These are phyloP conservation scores for Acanthamoeba lenticulata DNA, from an alignment of 208 protist species.

Conservation along the genomic window DNA sequence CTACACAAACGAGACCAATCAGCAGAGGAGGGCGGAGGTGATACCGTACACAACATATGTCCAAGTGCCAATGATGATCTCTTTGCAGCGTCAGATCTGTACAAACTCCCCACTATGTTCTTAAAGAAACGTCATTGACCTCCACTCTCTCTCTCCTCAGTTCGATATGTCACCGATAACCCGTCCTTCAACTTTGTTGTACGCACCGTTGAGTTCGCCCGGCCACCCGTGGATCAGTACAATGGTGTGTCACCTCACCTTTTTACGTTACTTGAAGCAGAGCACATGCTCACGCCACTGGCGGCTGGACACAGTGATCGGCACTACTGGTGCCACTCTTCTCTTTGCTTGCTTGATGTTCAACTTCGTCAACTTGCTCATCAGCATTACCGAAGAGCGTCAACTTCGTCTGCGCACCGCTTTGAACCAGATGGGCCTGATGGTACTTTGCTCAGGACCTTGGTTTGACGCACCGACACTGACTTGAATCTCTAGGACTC, in stretches of 20 bases:
- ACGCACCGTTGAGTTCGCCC: background rate
- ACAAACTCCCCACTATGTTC: background rate
- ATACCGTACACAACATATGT: background rate
- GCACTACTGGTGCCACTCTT: constrained; percentile 51
- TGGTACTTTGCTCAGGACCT: background rate
- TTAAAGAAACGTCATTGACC: background rate
- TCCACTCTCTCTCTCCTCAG: background rate
- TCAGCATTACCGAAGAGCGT: constrained; percentile 71
- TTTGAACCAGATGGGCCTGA: constrained; percentile 84
- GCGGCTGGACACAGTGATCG: constrained; percentile 40
- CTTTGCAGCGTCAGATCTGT: constrained; percentile 33
- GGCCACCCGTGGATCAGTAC: background rate
- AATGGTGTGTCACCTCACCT: background rate
- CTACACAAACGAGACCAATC: constrained; percentile 48
- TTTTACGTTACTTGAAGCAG: too few relatives aligned
- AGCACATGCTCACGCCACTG: too few relatives aligned
- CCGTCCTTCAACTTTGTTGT: background rate
- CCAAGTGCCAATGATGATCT: constrained; percentile 48
- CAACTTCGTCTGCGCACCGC: constrained; percentile 77
- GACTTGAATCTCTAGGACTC: constrained; percentile 58
- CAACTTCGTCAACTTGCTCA: constrained; percentile 77
- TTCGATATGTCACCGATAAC: constrained; percentile 1
- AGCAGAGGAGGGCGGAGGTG: background rate
- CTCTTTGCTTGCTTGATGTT: constrained; percentile 82
- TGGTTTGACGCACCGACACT: background rate